A percentile compares a stretch with the other conserved stretches of the same genome.
Conservation (phyloP, 2,329 filamentous ascomycete genomes). For the Elsinoe ampelina region DNA sequence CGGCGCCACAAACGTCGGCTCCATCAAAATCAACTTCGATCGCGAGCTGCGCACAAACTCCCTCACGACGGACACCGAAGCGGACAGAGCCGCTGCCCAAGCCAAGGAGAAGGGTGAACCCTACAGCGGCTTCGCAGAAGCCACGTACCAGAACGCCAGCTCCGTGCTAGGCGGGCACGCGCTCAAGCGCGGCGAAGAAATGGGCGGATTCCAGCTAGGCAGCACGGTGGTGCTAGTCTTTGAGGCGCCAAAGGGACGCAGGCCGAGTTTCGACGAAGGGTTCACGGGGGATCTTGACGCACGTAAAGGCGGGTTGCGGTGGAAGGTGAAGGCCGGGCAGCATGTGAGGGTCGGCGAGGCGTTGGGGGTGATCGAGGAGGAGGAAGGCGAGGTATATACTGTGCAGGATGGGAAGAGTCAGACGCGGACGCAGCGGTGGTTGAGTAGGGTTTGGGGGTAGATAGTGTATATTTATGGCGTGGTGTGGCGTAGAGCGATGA, state of each 20-base stretch:
- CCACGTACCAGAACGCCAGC: constrained; percentile 73
- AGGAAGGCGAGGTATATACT: background rate
- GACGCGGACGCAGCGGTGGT: too few relatives aligned
- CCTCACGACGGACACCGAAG: constrained; percentile 82
- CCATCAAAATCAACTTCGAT: constrained; percentile 96
- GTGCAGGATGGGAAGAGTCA: too few relatives aligned
- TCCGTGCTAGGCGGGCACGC: constrained; percentile 72
- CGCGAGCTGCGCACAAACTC: constrained; percentile 87
- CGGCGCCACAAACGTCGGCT: constrained; percentile 93
- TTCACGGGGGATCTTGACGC: constrained; percentile 42
- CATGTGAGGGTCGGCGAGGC: constrained; percentile 82
- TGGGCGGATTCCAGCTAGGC: constrained; percentile 94
- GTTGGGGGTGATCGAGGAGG: constrained; percentile 62
- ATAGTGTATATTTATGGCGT: too few relatives aligned
- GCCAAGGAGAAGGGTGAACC: constrained; percentile 67
- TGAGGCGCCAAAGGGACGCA: constrained; percentile 67
- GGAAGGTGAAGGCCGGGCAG: constrained; percentile 80
- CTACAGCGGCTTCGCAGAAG: constrained; percentile 87
- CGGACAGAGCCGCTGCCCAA: constrained; percentile 74
- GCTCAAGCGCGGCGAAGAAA: constrained; percentile 80
- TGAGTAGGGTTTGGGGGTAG: too few relatives aligned
- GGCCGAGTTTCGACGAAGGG: constrained; percentile 50
- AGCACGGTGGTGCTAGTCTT: constrained; percentile 95
- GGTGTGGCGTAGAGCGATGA: too few relatives aligned
- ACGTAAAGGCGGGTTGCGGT: constrained; percentile 64